These are phyloP conservation scores for Mycena pura DNA, from an alignment of 768 basidiomycete genomes.

Conservation along the genomic window DNA sequence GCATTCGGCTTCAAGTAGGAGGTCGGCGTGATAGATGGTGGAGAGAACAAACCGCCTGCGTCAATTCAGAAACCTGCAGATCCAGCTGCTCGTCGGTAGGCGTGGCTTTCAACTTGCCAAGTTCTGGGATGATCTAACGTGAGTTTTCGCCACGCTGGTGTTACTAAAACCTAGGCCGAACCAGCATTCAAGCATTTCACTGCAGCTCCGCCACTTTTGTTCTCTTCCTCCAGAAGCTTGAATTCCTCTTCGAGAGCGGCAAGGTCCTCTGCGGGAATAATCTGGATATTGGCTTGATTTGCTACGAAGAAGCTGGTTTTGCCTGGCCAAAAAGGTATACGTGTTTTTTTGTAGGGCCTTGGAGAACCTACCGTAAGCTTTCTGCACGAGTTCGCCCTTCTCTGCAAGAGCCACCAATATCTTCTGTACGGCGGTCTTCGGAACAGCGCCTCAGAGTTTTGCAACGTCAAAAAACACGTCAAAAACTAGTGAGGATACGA, in stretches of 20 bases:
- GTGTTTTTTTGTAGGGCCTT: neutral
- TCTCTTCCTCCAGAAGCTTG: constrained; percentile 62
- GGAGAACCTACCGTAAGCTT: constrained; percentile 71
- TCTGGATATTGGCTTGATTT: constrained; percentile 76
- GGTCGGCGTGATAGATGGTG: constrained; percentile 6
- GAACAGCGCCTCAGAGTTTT: constrained; percentile 62
- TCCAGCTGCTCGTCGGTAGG: constrained; percentile 77
- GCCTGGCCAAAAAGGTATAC: constrained; percentile 50
- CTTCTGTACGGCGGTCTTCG: constrained; percentile 86
- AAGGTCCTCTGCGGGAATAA: constrained; percentile 67
- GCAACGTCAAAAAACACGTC: neutral
- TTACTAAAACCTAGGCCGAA: constrained; percentile 24
- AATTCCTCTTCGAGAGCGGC: constrained; percentile 65
- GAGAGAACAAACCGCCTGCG: constrained; percentile 53
- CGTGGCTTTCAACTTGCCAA: constrained; percentile 63
- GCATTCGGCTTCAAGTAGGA: constrained; percentile 18
- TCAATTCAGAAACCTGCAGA: constrained; percentile 55
- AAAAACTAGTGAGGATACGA: neutral
- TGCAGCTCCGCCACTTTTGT: constrained; percentile 57
- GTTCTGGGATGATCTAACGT: constrained; percentile 51
- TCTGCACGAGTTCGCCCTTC: constrained; percentile 81
- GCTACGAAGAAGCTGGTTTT: constrained; percentile 89
- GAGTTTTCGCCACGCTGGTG: constrained; percentile 1
- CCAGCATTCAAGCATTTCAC: constrained; percentile 58
- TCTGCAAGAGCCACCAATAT: constrained; percentile 84